Conservation (phyloP, 192 early-diverging fungal genomes). For the Diversispora eburnea region DNA sequence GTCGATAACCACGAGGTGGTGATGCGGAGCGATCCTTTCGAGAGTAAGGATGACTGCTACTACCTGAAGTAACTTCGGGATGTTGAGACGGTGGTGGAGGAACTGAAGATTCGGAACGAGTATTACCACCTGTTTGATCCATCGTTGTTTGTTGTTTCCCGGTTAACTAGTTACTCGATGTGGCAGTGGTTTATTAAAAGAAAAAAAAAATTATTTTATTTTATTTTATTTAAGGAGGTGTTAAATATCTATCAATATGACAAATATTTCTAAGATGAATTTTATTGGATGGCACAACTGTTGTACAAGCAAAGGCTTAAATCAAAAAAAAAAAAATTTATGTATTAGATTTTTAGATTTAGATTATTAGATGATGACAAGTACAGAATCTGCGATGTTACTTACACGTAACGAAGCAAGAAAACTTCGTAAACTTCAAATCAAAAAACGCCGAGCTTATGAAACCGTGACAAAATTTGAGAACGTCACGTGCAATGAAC, state of each 20-base stretch:
- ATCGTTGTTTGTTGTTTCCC: not conserved
- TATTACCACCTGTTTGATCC: constrained; percentile 19
- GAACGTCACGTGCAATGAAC: not conserved
- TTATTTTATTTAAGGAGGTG: too few species aligned
- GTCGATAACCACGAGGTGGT: constrained; percentile 29
- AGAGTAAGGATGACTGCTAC: constrained; percentile 15
- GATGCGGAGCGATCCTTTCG: constrained; percentile 26
- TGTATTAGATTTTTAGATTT: too few species aligned
- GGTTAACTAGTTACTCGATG: too few species aligned
- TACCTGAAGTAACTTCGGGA: not conserved
- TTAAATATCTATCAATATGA: too few species aligned
- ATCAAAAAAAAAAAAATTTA: too few species aligned
- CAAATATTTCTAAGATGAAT: too few species aligned
- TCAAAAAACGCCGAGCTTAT: constrained; percentile 25
- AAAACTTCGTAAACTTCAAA: not conserved
- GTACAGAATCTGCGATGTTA: not conserved
- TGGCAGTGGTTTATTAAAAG: too few species aligned
- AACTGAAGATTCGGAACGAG: constrained; percentile 4
- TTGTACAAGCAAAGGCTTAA: too few species aligned
- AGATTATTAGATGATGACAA: too few species aligned
- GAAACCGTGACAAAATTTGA: constrained; percentile 23
- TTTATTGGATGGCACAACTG: too few species aligned
- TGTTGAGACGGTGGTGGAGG: constrained; percentile 20
- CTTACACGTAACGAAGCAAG: constrained; percentile 3
- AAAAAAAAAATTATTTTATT: too few species aligned